These are phyloP conservation scores for Testicularia cyperi DNA, from an alignment of 1,284 basidiomycete species.

Conservation along the genomic window DNA sequence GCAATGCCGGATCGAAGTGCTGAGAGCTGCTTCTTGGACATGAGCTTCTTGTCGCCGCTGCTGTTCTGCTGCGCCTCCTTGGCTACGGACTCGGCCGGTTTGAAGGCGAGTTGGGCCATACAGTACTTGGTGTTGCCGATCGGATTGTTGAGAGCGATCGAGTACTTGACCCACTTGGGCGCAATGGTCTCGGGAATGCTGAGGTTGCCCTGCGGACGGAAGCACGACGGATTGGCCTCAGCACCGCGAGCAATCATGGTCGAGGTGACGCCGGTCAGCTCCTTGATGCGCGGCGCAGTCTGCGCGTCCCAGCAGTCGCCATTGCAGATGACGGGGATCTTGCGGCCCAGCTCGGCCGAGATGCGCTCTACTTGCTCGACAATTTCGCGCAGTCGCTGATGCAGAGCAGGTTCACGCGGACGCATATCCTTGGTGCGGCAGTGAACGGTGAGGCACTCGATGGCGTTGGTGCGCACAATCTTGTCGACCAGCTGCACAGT, in stretches of 20 bases:
- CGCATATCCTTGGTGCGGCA: slow-evolving; percentile 94
- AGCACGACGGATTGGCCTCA: slow-evolving; percentile 87
- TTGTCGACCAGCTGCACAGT: slow-evolving; percentile 83
- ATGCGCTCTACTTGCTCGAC: slow-evolving; percentile 74
- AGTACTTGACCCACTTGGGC: slow-evolving; percentile 50
- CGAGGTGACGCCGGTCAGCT: slow-evolving; percentile 72
- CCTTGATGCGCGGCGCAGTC: slow-evolving; percentile 75
- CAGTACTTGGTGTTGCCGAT: slow-evolving; percentile 92
- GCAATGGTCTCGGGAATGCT: slow-evolving; percentile 49
- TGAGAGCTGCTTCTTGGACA: slow-evolving; percentile 29
- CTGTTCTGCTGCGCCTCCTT: background rate
- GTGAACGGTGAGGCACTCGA: slow-evolving; percentile 88
- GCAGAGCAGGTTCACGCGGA: slow-evolving; percentile 75
- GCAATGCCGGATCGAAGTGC: slow-evolving; percentile 22
- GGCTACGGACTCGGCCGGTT: slow-evolving; percentile 25
- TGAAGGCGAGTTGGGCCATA: slow-evolving; percentile 63
- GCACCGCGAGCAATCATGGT: slow-evolving; percentile 95
- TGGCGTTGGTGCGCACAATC: slow-evolving; percentile 78
- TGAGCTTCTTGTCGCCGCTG: slow-evolving; percentile 7
- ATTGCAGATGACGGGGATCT: slow-evolving; percentile 86
- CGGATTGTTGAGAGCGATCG: slow-evolving; percentile 66
- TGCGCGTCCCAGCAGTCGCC: slow-evolving; percentile 83
- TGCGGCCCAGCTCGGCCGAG: slow-evolving; percentile 61
- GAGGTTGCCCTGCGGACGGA: slow-evolving; percentile 64
- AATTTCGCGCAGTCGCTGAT: slow-evolving; percentile 78